A percentile compares a stretch with the other conserved stretches of the same genome.
Evolutionary conservation across 768 basidiomycete species (phyloP).

Genomic region (Naganishia antarctica): DNA sequence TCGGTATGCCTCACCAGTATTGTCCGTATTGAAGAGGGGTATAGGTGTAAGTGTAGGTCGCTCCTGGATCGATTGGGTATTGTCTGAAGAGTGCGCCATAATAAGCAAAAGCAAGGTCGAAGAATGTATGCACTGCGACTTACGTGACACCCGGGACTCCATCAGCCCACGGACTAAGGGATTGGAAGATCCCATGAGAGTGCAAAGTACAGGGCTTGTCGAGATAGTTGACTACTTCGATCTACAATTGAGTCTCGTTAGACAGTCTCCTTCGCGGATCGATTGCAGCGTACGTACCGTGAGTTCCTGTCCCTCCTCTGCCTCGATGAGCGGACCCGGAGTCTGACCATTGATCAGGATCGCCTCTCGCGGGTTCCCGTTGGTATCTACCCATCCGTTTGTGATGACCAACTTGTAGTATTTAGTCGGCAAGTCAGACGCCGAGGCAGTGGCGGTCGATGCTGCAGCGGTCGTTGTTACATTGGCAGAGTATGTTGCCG

Average conservation of each 20-base stretch:
- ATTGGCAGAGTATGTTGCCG: background rate
- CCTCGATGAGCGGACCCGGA: slow-evolving; percentile 25
- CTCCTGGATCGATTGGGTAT: slow-evolving; percentile 23
- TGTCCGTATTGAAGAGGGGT: slow-evolving; percentile 23
- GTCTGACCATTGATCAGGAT: slow-evolving; percentile 28
- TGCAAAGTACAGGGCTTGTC: slow-evolving; percentile 18
- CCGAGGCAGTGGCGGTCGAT: background rate
- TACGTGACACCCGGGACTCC: slow-evolving; percentile 25
- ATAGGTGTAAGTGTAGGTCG: slow-evolving; percentile 19
- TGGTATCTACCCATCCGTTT: slow-evolving; percentile 15
- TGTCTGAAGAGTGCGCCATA: slow-evolving; percentile 10
- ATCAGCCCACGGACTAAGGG: slow-evolving; percentile 18
- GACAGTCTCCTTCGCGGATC: too few relatives aligned
- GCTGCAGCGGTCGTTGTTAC: background rate
- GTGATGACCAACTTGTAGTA: slow-evolving; percentile 21
- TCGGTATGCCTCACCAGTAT: slow-evolving; percentile 25
- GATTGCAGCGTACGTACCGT: slow-evolving; percentile 16
- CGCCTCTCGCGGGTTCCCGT: slow-evolving; percentile 22
- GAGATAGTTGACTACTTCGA: slow-evolving; percentile 18
- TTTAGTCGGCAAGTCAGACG: slow-evolving; percentile 2
- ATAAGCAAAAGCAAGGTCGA: too few relatives aligned
- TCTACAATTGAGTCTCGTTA: too few relatives aligned
- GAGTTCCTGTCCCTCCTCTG: slow-evolving; percentile 21
- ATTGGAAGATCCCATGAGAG: slow-evolving; percentile 23
- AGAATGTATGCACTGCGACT: too few relatives aligned